Base-by-base conservation (phyloP, 306 rosid species). In the Bauhinia variegata region DNA sequence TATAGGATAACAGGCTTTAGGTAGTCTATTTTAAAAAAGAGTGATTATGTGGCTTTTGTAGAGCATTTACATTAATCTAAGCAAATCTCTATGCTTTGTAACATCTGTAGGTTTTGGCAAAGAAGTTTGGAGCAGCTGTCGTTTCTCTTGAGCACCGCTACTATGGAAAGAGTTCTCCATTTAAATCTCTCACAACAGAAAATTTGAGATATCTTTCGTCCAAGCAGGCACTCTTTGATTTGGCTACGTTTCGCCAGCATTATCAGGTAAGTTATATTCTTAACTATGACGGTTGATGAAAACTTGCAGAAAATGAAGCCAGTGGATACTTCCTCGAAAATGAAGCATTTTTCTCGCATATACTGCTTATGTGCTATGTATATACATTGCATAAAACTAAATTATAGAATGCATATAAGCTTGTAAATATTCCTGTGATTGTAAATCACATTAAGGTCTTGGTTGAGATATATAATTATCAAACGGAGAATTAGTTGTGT, bases 81-180 rank as follows among this genome's bases (percentile, higher is more conserved):
- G 1, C 42, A 63, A 46, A 43, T 54, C 6, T 48, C 11, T 63
- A 32, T 58, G 62, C 38, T 37, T 68, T 79, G 51, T 63, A 60
- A 63, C 50, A 41, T 57, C 18, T 44, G 14, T 60, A 93, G 98
- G 93, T 93, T 68, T 73, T 89, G 72, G 96, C 99, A 43, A 86
- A 93, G 88, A 89, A 90, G 72, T 93, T 93, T 55, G 96, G 95
- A 65, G 99, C 97, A 17, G 97, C 99, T 18, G 78, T 93, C 66
- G 95, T 93, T 76, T 75, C 95, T 72, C 92, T 87, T 13, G 99
- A 93, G 87, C 99, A 93, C 80, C 95, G 97, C 32, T 93, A 93
- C 77, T 93, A 90, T 37, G 97, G 99, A 68, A 86, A 88, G 72
- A 93, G 97, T 65, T 82, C 96, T 14, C 96, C 99, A 32, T 88